Percentiles rank a stretch among this genome's conserved stretches.
Conservation (phyloP, 305 asterid genomes). For the Solanum aculeatissimum region DNA sequence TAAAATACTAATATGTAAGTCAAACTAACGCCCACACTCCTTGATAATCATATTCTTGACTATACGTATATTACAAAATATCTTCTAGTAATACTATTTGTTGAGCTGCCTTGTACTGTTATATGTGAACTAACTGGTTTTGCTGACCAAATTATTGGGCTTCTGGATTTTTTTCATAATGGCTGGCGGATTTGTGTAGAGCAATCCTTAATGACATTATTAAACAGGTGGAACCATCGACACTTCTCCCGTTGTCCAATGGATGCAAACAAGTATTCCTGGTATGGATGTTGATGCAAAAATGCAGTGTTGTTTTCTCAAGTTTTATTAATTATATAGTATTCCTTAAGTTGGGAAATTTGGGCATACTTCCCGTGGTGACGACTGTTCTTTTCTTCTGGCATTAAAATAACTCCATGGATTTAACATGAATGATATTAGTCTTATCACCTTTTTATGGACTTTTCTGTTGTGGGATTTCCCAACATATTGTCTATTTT, state of each 20-base stretch:
- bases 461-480: neutral
- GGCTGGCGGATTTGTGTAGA: neutral
- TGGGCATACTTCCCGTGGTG: neutral
- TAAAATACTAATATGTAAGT: neutral
- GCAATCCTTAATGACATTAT: slow-evolving; percentile 11
- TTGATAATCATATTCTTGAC: neutral
- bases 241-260: slow-evolving; percentile 79
- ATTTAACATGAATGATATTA: neutral
- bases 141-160: neutral
- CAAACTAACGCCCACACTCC: neutral
- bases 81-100: neutral
- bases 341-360: neutral
- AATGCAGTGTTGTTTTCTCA: neutral
- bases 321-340: neutral
- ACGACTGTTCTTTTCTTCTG: neutral
- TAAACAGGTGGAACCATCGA: slow-evolving; percentile 91
- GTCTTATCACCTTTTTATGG: neutral
- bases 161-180: neutral
- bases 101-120: neutral
- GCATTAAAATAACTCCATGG: neutral
- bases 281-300: slow-evolving; percentile 33
- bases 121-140: neutral
- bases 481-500: neutral
- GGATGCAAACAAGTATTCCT: slow-evolving; percentile 99
- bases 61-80: neutral